Percentiles rank a stretch among this genome's conserved stretches.
phyloP scores from a whole-genome alignment of 2,329 filamentous ascomycete species.

The Xylariaceae sp. region DNA sequence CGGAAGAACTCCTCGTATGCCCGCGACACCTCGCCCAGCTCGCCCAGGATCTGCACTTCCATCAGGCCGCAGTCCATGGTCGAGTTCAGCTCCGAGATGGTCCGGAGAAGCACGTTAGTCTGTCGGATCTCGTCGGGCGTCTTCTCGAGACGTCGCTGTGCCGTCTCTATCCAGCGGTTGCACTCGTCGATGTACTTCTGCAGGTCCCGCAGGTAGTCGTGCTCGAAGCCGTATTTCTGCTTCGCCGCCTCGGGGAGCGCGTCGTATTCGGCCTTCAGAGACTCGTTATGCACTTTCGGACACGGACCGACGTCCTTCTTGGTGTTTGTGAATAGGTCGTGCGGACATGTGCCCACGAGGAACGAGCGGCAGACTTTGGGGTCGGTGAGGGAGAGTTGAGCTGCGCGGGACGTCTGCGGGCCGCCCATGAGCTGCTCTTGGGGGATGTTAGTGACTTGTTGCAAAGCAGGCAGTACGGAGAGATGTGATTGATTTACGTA shows the following conservation, averaged over 20 bases:
- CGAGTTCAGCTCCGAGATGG: slow-evolving; percentile 79
- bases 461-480: background rate
- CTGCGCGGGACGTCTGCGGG: slow-evolving; percentile 73
- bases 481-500: slow-evolving; percentile 44
- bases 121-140: slow-evolving; percentile 97
- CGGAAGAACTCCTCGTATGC: slow-evolving; percentile 90
- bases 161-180: slow-evolving; percentile 89
- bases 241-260: slow-evolving; percentile 73
- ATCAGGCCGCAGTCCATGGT: slow-evolving; percentile 83
- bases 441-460: slow-evolving; percentile 17
- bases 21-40: slow-evolving; percentile 78
- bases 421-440: slow-evolving; percentile 90
- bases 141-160: slow-evolving; percentile 91
- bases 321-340: slow-evolving; percentile 99
- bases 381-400: slow-evolving; percentile 87
- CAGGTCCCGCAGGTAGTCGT: slow-evolving; percentile 95
- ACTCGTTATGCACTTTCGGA: slow-evolving; percentile 85
- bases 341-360: slow-evolving; percentile 90
- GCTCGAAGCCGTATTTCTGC: slow-evolving; percentile 86
- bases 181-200: slow-evolving; percentile 97
- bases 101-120: slow-evolving; percentile 87
- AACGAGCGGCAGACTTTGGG: slow-evolving; percentile 95
- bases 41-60: slow-evolving; percentile 85
- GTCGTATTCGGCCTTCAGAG: slow-evolving; percentile 88
- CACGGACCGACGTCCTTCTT: slow-evolving; percentile 96